A percentile compares a stretch with the other conserved stretches of the same genome.
Conservation (phyloP, 2,329 filamentous ascomycete genomes). For the Ophiocordyceps camponoti-floridani region DNA sequence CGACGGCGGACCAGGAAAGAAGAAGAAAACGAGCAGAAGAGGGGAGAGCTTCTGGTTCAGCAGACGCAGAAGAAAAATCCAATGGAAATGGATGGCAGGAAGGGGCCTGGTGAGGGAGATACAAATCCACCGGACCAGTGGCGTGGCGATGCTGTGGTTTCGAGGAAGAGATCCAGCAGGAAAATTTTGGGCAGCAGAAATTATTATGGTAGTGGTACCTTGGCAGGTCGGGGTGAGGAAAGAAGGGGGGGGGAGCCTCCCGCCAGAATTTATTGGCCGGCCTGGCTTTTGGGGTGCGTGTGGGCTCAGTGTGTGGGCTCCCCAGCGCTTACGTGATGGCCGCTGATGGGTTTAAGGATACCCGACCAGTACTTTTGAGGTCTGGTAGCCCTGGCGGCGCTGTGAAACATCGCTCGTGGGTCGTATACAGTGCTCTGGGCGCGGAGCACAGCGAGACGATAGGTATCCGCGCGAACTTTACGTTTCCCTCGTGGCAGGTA, state of each 20-base stretch:
- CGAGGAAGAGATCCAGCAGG: slow-evolving; percentile 14
- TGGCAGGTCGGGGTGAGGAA: neutral
- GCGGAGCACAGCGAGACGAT: too few relatives aligned
- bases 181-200: slow-evolving; percentile 20
- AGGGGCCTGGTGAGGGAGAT: slow-evolving; percentile 12
- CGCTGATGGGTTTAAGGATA: neutral
- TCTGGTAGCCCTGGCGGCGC: neutral
- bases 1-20: slow-evolving; percentile 11
- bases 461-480: too few relatives aligned
- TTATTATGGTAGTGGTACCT: slow-evolving; percentile 6
- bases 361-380: neutral
- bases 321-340: neutral
- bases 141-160: slow-evolving; percentile 12
- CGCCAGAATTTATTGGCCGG: too few relatives aligned
- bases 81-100: slow-evolving; percentile 13
- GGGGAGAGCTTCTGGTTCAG: slow-evolving; percentile 11
- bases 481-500: too few relatives aligned
- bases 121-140: slow-evolving; percentile 18
- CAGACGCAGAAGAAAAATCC: slow-evolving; percentile 15
- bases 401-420: too few relatives aligned
- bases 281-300: neutral
- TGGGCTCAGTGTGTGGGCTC: too few relatives aligned
- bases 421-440: too few relatives aligned
- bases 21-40: slow-evolving; percentile 7
- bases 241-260: neutral